Conservation (phyloP, 306 rosid species). For the Quercus rubra region DNA sequence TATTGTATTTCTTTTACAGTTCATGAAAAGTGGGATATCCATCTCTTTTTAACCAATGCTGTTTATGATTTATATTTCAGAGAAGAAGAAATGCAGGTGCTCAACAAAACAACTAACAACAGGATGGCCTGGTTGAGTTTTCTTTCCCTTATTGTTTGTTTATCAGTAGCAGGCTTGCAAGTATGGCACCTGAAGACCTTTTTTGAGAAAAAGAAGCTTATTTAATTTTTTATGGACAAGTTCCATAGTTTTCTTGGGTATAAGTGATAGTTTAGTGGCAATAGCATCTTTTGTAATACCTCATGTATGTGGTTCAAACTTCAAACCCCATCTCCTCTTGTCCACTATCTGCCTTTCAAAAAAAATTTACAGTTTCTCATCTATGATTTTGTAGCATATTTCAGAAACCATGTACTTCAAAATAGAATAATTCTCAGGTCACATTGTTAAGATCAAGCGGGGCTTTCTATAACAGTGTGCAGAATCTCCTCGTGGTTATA, state of each 20-base stretch:
- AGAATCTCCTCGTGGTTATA: background rate
- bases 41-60: background rate
- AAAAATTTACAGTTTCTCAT: background rate
- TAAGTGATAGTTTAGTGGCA: too few relatives aligned
- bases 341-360: too few relatives aligned
- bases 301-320: too few relatives aligned
- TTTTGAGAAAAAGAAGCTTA: slow-evolving; percentile 93
- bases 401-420: slow-evolving; percentile 23
- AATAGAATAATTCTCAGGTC: slow-evolving; percentile 17
- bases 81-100: slow-evolving; percentile 95
- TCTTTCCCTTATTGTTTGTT: slow-evolving; percentile 68
- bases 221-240: slow-evolving; percentile 34
- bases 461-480: background rate
- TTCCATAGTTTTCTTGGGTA: background rate
- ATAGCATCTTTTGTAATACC: too few relatives aligned
- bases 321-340: too few relatives aligned
- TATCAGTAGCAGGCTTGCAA: slow-evolving; percentile 79
- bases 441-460: background rate
- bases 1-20: background rate
- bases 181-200: slow-evolving; percentile 90
- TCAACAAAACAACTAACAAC: slow-evolving; percentile 59
- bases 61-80: slow-evolving; percentile 30
- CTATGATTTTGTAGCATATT: slow-evolving; percentile 39
- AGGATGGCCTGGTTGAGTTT: slow-evolving; percentile 82
- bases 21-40: background rate